Evolutionary conservation across 2,329 filamentous ascomycete genomes (phyloP).

Genomic region (Alternaria postmessia): DNA sequence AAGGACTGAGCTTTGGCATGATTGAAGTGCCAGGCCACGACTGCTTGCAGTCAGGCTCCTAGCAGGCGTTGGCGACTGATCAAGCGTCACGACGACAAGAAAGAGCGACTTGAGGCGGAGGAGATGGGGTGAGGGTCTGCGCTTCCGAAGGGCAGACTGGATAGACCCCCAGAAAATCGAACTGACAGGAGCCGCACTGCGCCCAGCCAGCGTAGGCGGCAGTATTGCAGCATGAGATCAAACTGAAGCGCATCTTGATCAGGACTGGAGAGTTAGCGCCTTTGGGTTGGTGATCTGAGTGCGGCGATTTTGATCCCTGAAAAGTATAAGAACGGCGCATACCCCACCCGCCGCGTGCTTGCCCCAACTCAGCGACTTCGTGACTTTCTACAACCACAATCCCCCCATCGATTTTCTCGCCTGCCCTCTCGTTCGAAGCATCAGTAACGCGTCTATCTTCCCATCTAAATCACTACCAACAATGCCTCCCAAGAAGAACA

Average conservation of each 20-base stretch:
- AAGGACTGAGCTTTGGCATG: background rate
- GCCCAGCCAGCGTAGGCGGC: slow-evolving; percentile 31
- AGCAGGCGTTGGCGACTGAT: background rate
- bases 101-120: slow-evolving; percentile 14
- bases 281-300: slow-evolving; percentile 42
- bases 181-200: slow-evolving; percentile 22
- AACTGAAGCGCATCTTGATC: slow-evolving; percentile 39
- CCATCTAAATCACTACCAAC: slow-evolving; percentile 44
- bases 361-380: slow-evolving; percentile 34
- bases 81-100: background rate
- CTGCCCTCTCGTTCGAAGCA: slow-evolving; percentile 47
- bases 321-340: slow-evolving; percentile 39
- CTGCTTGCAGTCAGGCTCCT: background rate
- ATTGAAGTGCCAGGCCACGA: background rate
- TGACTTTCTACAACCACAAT: slow-evolving; percentile 35
- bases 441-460: slow-evolving; percentile 33
- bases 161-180: slow-evolving; percentile 34
- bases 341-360: slow-evolving; percentile 36
- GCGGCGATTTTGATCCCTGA: slow-evolving; percentile 31
- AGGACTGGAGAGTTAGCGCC: slow-evolving; percentile 37
- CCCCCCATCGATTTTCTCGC: slow-evolving; percentile 30
- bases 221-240: slow-evolving; percentile 31
- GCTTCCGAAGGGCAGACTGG: slow-evolving; percentile 29
- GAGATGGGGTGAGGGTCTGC: slow-evolving; percentile 23
- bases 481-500: slow-evolving; percentile 73